These are phyloP conservation scores for Suzukiozyma palmioleophila DNA, from an alignment of 1,139 yeast species.

Conservation along the genomic window DNA sequence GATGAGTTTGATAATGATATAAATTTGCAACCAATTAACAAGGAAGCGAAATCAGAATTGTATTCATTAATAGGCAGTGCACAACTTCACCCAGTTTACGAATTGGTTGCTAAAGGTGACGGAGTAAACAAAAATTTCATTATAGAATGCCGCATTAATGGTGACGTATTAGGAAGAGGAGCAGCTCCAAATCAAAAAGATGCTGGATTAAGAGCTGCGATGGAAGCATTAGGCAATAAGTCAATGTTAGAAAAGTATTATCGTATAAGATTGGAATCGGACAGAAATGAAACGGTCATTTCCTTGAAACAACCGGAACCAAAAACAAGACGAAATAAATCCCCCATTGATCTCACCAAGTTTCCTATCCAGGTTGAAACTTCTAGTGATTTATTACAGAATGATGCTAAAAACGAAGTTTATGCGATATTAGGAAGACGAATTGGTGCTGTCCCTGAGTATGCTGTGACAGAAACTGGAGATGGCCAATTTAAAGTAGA, in stretches of 20 bases:
- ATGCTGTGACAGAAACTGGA: slow-evolving; percentile 25
- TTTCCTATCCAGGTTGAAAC: slow-evolving; percentile 3
- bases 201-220: slow-evolving; percentile 72
- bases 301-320: slow-evolving; percentile 9
- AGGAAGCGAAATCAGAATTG: slow-evolving; percentile 69
- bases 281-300: slow-evolving; percentile 42
- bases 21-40: slow-evolving; percentile 36
- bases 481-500: slow-evolving; percentile 31
- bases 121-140: slow-evolving; percentile 48
- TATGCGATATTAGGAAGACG: slow-evolving; percentile 41
- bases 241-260: slow-evolving; percentile 62
- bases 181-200: slow-evolving; percentile 56
- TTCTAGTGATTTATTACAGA: slow-evolving; percentile 14
- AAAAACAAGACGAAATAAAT: slow-evolving; percentile 3
- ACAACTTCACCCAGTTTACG: slow-evolving; percentile 60
- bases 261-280: slow-evolving; percentile 55
- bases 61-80: slow-evolving; percentile 81
- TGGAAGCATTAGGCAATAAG: slow-evolving; percentile 59
- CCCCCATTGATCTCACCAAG: background rate
- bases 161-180: slow-evolving; percentile 55
- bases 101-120: slow-evolving; percentile 48
- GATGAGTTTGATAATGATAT: slow-evolving; percentile 22
- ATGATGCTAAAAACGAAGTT: slow-evolving; percentile 38
- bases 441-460: slow-evolving; percentile 39
- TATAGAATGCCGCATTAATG: slow-evolving; percentile 65